These are phyloP conservation scores for Penicillium sp. DNA, from an alignment of 2,329 filamentous ascomycete species.

Conservation along the genomic window DNA sequence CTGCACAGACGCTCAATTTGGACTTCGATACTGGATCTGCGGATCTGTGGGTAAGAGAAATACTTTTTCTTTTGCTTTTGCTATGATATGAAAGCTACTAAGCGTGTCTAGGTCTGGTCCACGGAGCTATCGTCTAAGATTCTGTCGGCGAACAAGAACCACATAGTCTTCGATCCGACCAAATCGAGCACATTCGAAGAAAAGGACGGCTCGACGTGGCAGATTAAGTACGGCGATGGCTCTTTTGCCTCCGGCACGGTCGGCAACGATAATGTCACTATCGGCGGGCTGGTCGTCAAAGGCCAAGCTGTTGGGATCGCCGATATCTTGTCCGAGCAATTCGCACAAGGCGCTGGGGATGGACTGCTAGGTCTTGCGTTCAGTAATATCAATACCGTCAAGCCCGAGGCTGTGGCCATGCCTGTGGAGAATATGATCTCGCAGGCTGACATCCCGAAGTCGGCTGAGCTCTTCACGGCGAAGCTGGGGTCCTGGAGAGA, in stretches of 20 bases:
- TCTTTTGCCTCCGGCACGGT: conserved; percentile 65
- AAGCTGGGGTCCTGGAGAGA: conserved; percentile 60
- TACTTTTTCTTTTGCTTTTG: not conserved
- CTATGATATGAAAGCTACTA: conserved; percentile 6
- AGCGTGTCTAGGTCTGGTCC: conserved; percentile 51
- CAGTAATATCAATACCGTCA: conserved; percentile 61
- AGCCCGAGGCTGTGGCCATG: conserved; percentile 54
- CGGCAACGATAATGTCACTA: conserved; percentile 59
- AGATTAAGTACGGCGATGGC: conserved; percentile 66
- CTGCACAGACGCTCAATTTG: conserved; percentile 58
- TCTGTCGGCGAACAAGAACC: conserved; percentile 34
- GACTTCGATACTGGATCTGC: conserved; percentile 71
- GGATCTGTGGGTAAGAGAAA: conserved; percentile 62
- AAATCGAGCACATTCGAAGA: conserved; percentile 61
- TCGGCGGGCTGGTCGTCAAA: conserved; percentile 62
- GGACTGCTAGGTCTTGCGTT: conserved; percentile 67
- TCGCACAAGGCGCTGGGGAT: conserved; percentile 56
- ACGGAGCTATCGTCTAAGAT: conserved; percentile 46
- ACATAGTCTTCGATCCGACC: conserved; percentile 58
- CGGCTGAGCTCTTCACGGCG: conserved; percentile 60
- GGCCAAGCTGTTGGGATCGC: conserved; percentile 65
- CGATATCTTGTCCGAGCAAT: conserved; percentile 56
- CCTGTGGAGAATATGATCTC: conserved; percentile 68
- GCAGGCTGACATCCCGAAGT: conserved; percentile 53
- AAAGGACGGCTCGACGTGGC: conserved; percentile 53